Conservation (phyloP, 768 basidiomycete species). For the Hemileccinum impolitum region DNA sequence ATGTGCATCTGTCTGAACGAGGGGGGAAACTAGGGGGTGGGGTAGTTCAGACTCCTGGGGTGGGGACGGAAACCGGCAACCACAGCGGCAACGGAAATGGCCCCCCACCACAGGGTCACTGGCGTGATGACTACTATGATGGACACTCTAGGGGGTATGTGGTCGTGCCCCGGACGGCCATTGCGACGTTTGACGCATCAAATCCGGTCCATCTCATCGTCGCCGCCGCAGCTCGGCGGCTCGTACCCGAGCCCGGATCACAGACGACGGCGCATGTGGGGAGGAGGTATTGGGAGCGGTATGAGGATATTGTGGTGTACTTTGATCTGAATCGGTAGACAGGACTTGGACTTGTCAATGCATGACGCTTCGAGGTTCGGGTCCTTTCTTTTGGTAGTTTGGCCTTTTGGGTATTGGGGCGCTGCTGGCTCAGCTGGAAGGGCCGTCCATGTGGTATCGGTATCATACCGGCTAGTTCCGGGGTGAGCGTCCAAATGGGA, state of each 20-base stretch:
- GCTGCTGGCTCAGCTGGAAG: no score
- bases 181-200: not conserved
- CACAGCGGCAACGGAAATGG: no score
- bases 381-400: no score
- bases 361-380: no score
- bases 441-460: no score
- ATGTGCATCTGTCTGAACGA: not conserved
- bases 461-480: no score
- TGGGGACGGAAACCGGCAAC: no score
- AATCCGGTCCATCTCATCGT: not conserved
- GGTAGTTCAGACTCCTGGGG: not conserved
- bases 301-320: not conserved
- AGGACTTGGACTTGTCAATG: no score
- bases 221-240: not conserved
- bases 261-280: no score
- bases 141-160: not conserved
- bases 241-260: not conserved
- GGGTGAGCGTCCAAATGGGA: no score
- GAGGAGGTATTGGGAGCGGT: not conserved
- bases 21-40: not conserved
- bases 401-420: no score
- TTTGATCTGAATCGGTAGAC: not conserved
- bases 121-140: not conserved
- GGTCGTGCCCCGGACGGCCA: not conserved
- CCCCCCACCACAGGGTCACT: no score